phyloP scores from a whole-genome alignment of 148 eudicot genomes.

The Tetragonia tetragonoides region DNA sequence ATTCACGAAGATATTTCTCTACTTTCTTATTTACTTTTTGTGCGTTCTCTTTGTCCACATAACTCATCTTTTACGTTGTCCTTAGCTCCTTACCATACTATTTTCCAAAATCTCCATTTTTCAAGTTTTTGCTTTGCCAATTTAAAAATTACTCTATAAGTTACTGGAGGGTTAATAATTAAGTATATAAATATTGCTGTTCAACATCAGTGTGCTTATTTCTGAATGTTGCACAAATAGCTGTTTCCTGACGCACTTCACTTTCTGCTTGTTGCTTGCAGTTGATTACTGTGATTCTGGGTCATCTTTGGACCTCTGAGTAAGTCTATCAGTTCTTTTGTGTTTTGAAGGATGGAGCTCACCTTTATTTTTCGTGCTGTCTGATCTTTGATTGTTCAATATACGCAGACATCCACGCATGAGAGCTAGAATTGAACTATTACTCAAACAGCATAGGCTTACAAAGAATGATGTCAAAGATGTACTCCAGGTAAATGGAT shows the following conservation, averaged over 20 bases:
- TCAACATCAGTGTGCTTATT: too few relatives aligned
- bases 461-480: conserved; percentile 74
- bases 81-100: too few relatives aligned
- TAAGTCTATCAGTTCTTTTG: conserved; percentile 45
- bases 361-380: not conserved
- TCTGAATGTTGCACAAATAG: not conserved
- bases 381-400: conserved; percentile 14
- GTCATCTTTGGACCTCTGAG: conserved; percentile 99
- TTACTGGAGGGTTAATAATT: too few relatives aligned
- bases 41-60: too few relatives aligned
- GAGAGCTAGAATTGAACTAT: conserved; percentile 82
- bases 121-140: too few relatives aligned
- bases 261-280: conserved; percentile 37
- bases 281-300: conserved; percentile 86
- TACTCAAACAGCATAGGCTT: conserved; percentile 87
- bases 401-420: conserved; percentile 59
- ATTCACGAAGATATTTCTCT: too few relatives aligned
- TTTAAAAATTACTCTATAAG: too few relatives aligned
- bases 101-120: too few relatives aligned
- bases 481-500: conserved; percentile 69
- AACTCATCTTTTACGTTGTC: too few relatives aligned
- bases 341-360: not conserved
- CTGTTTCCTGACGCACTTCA: conserved; percentile 19
- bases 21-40: too few relatives aligned
- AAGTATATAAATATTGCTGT: too few relatives aligned